A percentile compares a stretch with the other conserved stretches of the same genome.
These are phyloP conservation scores for Stemphylium lycopersici DNA, from an alignment of 2,329 filamentous ascomycete genomes.

Conservation along the genomic window DNA sequence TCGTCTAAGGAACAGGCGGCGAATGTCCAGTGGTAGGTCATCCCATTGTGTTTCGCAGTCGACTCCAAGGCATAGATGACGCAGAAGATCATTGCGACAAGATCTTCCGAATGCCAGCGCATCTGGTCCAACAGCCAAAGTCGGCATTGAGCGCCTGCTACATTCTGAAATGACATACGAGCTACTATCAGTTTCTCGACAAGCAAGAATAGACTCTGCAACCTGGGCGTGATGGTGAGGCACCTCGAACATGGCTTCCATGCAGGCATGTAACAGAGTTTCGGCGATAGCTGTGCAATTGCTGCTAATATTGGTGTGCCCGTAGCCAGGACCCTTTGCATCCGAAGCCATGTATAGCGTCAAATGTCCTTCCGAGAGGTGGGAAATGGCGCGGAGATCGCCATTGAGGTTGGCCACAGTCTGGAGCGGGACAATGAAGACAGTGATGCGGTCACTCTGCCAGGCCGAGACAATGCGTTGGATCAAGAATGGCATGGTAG, in stretches of 20 bases:
- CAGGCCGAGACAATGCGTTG: slow-evolving; percentile 41
- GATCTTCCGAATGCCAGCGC: slow-evolving; percentile 28
- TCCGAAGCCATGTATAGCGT: slow-evolving; percentile 44
- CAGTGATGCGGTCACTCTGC: slow-evolving; percentile 40
- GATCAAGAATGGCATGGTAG: slow-evolving; percentile 43
- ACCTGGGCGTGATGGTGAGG: slow-evolving; percentile 42
- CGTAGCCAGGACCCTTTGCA: slow-evolving; percentile 25
- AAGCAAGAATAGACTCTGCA: slow-evolving; percentile 42
- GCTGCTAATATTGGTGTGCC: slow-evolving; percentile 41
- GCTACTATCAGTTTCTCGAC: slow-evolving; percentile 23
- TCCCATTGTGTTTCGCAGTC: slow-evolving; percentile 61
- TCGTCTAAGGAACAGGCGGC: slow-evolving; percentile 54
- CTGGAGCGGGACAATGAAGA: slow-evolving; percentile 46
- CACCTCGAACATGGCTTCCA: slow-evolving; percentile 43
- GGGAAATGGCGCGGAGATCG: slow-evolving; percentile 48
- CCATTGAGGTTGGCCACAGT: slow-evolving; percentile 36
- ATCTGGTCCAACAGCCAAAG: slow-evolving; percentile 23
- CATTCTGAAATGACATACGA: slow-evolving; percentile 40
- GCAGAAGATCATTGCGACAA: slow-evolving; percentile 54
- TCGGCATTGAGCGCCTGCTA: slow-evolving; percentile 42
- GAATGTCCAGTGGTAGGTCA: slow-evolving; percentile 53
- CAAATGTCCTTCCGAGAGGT: slow-evolving; percentile 36
- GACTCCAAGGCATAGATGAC: slow-evolving; percentile 56
- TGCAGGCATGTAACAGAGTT: slow-evolving; percentile 43
- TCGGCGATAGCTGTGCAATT: slow-evolving; percentile 44